Percentiles rank a stretch among this genome's conserved stretches.
Evolutionary conservation across 2,329 filamentous ascomycete genomes (phyloP).

Genomic region (Beauveria sp.): DNA sequence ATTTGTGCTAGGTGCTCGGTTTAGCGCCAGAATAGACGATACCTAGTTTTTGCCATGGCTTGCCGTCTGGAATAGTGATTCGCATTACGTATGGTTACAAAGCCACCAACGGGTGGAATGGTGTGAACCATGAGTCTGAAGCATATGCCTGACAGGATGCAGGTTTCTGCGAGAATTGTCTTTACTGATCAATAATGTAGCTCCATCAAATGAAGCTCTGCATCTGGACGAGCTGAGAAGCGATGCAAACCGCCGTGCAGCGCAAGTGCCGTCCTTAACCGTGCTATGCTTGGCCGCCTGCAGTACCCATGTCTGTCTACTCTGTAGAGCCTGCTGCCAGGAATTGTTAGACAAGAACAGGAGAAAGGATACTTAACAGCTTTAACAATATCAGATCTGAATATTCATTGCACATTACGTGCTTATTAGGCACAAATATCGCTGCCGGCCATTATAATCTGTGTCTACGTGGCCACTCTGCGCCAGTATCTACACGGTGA

Average conservation of each 20-base stretch:
- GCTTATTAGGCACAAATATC: not conserved
- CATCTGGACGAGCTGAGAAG: not conserved
- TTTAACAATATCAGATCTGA: too few relatives aligned
- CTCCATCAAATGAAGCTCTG: not conserved
- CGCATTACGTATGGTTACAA: not conserved
- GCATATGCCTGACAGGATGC: not conserved
- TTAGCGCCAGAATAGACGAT: slow-evolving; percentile 4
- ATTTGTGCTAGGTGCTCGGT: slow-evolving; percentile 1
- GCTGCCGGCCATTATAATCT: not conserved
- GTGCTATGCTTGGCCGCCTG: not conserved
- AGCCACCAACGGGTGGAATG: not conserved
- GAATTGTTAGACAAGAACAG: not conserved
- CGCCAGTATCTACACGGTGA: not conserved
- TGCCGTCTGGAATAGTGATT: not conserved
- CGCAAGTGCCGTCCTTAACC: not conserved
- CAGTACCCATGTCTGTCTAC: not conserved
- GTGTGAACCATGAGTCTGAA: not conserved
- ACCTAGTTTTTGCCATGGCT: not conserved
- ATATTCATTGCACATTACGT: too few relatives aligned
- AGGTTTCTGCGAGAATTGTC: not conserved
- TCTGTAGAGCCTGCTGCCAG: not conserved
- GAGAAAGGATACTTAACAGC: not conserved
- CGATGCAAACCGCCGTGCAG: not conserved
- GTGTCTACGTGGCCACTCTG: too few relatives aligned
- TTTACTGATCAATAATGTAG: not conserved